Evolutionary conservation across 495 filamentous ascomycete genomes (phyloP), one percentile per base, ranked within the genome.

Genomic region (Penicillium steckii): DNA sequence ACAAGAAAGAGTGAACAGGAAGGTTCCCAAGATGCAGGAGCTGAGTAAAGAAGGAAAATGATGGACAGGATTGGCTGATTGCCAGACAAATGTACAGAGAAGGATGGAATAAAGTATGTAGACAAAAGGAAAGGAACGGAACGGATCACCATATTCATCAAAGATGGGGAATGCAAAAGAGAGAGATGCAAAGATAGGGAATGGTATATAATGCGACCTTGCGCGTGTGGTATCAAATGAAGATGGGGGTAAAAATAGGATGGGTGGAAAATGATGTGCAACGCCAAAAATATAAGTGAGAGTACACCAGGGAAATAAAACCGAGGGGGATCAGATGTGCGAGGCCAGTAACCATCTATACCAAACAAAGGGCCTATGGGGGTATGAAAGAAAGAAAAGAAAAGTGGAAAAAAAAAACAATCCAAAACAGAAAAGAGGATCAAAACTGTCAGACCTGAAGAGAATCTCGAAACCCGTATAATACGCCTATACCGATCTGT

Each of bases 281-380:
- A 55, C 25, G 35, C 40, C 43, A 50, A 59, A 32, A 60, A 54
- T 55, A 59, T 33, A 59, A 64, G 56, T 50, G 60, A 65, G 62
- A 64, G 49, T 52, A 64, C 55, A 59, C 57, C 60, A 57, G 41
- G 47, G 43, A 51, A 40, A 47, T 46, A 30, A 54, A 45, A 40
- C 13, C 33, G 13, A 17, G 15, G 33, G 33, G 33, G 33, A 15
- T 2, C 10, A 53, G 57, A 54, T 55, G 52, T 70, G 67, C 71
- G 59, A 74, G 69, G 71, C 71, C 69, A 57, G 56, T 61, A 64
- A 32, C 60, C 59, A 69, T 73, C 70, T 75, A 70, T 69, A n/a
- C 53, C 33, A 37, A 37, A 44, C n/a, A 66, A 61, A 64, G 53
- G 63, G 67, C 71, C 64, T 72, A 56, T 66, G 56, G 69, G 65